Percentiles rank a stretch among this genome's conserved stretches.
Evolutionary conservation across 352 stramenopile genomes (phyloP).

Genomic region (Pythium scleroteichum): DNA sequence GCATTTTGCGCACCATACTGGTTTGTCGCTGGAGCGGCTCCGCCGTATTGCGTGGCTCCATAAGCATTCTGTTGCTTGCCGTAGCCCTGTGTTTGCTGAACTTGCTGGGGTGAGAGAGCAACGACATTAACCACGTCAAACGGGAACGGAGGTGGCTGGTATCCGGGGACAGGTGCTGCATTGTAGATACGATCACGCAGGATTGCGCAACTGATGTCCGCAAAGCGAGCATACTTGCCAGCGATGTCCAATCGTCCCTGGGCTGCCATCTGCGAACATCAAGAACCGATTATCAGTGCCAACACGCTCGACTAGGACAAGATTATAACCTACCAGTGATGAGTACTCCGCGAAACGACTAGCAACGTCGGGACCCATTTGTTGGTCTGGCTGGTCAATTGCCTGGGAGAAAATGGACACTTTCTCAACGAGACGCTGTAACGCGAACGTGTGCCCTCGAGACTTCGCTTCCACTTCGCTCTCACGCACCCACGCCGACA

Average conservation of each 20-base stretch:
- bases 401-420: constrained; percentile 93
- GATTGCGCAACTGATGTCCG: constrained; percentile 74
- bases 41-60: constrained; percentile 22
- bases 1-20: constrained; percentile 47
- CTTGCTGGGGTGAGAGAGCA: constrained; percentile 53
- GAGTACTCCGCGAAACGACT: constrained; percentile 93
- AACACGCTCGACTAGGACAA: neutral
- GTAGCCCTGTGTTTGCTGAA: constrained; percentile 53
- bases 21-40: constrained; percentile 27
- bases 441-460: constrained; percentile 69
- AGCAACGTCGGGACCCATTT: constrained; percentile 86
- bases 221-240: constrained; percentile 90
- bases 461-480: constrained; percentile 75
- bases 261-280: constrained; percentile 75
- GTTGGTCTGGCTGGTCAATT: constrained; percentile 81
- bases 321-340: constrained; percentile 48
- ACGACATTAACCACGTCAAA: constrained; percentile 79
- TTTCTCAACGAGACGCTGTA: constrained; percentile 97
- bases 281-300: neutral
- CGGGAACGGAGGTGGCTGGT: constrained; percentile 81
- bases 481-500: constrained; percentile 90
- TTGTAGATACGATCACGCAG: constrained; percentile 89
- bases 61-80: constrained; percentile 29
- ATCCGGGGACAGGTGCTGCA: constrained; percentile 69
- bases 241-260: constrained; percentile 93